phyloP scores from a whole-genome alignment of 768 basidiomycete species.

The Zangia roseola region DNA sequence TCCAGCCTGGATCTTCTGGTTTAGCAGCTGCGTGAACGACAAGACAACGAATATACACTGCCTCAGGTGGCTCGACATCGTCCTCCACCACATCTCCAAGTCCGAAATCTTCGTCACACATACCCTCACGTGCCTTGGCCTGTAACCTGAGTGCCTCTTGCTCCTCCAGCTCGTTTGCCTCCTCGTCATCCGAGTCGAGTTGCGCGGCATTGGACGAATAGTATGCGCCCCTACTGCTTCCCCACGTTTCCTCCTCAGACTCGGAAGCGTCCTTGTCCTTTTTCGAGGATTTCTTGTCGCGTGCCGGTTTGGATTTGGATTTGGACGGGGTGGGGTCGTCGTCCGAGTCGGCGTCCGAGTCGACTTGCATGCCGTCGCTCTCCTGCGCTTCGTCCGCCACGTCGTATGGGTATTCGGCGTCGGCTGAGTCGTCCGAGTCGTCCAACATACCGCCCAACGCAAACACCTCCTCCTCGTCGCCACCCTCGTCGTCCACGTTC shows the following conservation, averaged over 20 bases:
- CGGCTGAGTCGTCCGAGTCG: constrained; percentile 17
- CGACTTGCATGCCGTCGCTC: constrained; percentile 25
- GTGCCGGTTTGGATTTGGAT: constrained; percentile 12
- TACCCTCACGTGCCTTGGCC: constrained; percentile 63
- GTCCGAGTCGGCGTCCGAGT: constrained; percentile 1
- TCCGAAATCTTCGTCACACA: constrained; percentile 84
- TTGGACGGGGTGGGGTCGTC: constrained; percentile 6
- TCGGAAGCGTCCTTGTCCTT: constrained; percentile 12
- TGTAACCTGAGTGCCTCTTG: constrained; percentile 84
- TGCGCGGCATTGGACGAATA: constrained; percentile 84
- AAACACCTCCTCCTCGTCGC: constrained; percentile 79
- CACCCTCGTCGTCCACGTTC: constrained; percentile 46
- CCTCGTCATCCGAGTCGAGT: constrained; percentile 84
- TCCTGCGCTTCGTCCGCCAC: constrained; percentile 10
- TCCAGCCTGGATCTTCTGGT: constrained; percentile 15
- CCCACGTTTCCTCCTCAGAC: constrained; percentile 67
- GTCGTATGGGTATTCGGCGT: constrained; percentile 32
- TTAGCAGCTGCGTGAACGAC: constrained; percentile 5
- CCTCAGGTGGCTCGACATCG: constrained; percentile 25
- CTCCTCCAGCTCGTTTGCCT: constrained; percentile 84
- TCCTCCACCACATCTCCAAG: constrained; percentile 57
- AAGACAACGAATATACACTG: constrained; percentile 23
- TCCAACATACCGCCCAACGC: constrained; percentile 56
- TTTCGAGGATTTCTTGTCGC: constrained; percentile 11
- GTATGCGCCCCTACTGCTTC: constrained; percentile 73